A percentile compares a stretch with the other conserved stretches of the same genome.
Evolutionary conservation across 805 yeast species (phyloP).

Genomic region (Sungouiella thailandica): DNA sequence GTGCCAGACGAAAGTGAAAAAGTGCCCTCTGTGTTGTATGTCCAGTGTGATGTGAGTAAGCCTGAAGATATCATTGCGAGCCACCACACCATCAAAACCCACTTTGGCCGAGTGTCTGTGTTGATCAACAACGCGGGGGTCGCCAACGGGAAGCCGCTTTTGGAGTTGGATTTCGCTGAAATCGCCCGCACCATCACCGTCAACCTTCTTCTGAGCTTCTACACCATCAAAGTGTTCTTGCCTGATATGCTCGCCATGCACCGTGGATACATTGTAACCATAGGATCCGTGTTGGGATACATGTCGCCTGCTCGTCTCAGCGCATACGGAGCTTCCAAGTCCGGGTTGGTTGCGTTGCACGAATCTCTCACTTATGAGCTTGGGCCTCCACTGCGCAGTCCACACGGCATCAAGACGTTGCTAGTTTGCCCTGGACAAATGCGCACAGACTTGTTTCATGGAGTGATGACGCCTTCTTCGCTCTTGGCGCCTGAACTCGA

Average conservation of each 20-base stretch:
- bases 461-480: conserved; percentile 68
- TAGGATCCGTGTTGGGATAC: conserved; percentile 82
- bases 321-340: conserved; percentile 87
- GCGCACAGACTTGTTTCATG: conserved; percentile 66
- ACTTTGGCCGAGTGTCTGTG: conserved; percentile 58
- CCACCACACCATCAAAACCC: conserved; percentile 36
- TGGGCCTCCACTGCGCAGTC: conserved; percentile 44
- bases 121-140: conserved; percentile 87
- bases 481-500: conserved; percentile 80
- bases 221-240: conserved; percentile 62
- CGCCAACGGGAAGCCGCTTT: conserved; percentile 50
- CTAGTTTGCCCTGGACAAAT: conserved; percentile 87
- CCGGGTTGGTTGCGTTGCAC: conserved; percentile 80
- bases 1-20: conserved; percentile 33
- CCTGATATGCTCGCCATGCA: conserved; percentile 61
- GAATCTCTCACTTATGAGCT: conserved; percentile 73
- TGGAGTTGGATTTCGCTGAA: conserved; percentile 51
- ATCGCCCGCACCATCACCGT: conserved; percentile 60
- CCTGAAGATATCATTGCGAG: conserved; percentile 38
- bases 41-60: conserved; percentile 66
- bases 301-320: conserved; percentile 78
- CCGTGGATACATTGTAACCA: conserved; percentile 74
- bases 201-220: conserved; percentile 66
- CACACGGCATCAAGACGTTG: conserved; percentile 60
- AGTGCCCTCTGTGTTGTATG: conserved; percentile 45